These are phyloP conservation scores for Pleurotus giganteus DNA, from an alignment of 768 basidiomycete genomes.

Conservation along the genomic window DNA sequence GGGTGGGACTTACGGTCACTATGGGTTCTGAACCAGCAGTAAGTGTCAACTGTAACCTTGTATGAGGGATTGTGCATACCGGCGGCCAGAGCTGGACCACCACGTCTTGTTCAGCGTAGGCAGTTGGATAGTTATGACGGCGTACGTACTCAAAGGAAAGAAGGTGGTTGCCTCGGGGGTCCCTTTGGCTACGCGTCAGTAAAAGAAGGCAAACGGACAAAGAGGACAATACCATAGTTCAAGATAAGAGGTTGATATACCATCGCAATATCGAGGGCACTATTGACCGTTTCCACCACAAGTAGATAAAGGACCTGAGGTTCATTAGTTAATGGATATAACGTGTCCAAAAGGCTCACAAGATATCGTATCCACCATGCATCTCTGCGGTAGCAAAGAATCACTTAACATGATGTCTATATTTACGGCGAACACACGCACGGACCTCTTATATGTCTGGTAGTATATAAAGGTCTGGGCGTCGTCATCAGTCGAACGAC, in stretches of 20 bases:
- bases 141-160: constrained; percentile 27
- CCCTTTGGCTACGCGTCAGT: not conserved
- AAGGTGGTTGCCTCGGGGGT: constrained; percentile 14
- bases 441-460: constrained; percentile 31
- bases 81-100: constrained; percentile 25
- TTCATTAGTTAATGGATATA: not conserved
- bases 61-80: constrained; percentile 22
- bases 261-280: constrained; percentile 14
- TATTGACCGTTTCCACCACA: constrained; percentile 16
- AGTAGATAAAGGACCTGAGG: constrained; percentile 14
- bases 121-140: not conserved
- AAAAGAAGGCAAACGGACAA: not conserved
- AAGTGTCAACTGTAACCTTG: not conserved
- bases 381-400: constrained; percentile 22
- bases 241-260: constrained; percentile 14
- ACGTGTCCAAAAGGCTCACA: constrained; percentile 17
- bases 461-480: constrained; percentile 33
- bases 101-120: not conserved
- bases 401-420: not conserved
- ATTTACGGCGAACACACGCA: not conserved
- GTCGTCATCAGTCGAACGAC: not conserved
- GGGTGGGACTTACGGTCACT: constrained; percentile 10
- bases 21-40: constrained; percentile 12
- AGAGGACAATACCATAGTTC: constrained; percentile 7
- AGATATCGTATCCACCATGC: constrained; percentile 29